Base-by-base conservation (phyloP, 2,329 filamentous ascomycete genomes). In the Xylaria sp. region DNA sequence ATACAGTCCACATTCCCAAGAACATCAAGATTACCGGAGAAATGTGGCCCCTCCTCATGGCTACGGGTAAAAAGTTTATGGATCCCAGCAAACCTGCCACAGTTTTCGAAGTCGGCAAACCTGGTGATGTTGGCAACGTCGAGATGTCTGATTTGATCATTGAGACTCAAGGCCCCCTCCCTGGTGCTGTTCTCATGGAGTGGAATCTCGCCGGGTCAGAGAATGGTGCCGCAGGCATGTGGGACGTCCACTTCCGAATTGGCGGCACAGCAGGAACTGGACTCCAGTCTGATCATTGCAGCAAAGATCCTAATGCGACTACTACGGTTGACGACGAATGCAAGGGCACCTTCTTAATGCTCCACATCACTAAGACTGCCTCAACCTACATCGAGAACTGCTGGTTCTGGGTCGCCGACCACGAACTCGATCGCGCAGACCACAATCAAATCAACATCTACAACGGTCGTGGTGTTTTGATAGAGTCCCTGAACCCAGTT, bases 181-280 rank as follows among this genome's bases (percentile, higher is more conserved):
- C 94, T 0, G 95, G 95, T 72, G 95, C 94, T 21, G 93, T 97
- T 76, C 87, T 98, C 78, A 90, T 98, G 83, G 88, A 98, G 80
- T 98, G 93, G 92, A 98, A 98, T 81, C 84, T 97, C 50, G 89
- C 88, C 51, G 91, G 89, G 42, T 79, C 86, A 73, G 84, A 81
- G 64, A 86, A 90, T 66, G 93, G 93, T 55, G 87, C 89, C 1
- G 90, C 90, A 23, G 95, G 90, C 70, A 90, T 98, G 81, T 99
- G 94, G 93, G 96, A 99, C 76, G 91, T 94, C n/a, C 96, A 99
- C 84, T 91, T 96, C 82, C 93, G 96, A 77, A 88, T 99, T 75
- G 95, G 94, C 75, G 96, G 96, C 51, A 90, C 91, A 63, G 91
- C 92, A 4, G 95, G 95, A 69, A 97, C 94, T 32, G 82, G 92